Evolutionary conservation across 2,329 filamentous ascomycete genomes (phyloP), one percentile per base, ranked within the genome.

Genomic region (Sporothrix schenckii): DNA sequence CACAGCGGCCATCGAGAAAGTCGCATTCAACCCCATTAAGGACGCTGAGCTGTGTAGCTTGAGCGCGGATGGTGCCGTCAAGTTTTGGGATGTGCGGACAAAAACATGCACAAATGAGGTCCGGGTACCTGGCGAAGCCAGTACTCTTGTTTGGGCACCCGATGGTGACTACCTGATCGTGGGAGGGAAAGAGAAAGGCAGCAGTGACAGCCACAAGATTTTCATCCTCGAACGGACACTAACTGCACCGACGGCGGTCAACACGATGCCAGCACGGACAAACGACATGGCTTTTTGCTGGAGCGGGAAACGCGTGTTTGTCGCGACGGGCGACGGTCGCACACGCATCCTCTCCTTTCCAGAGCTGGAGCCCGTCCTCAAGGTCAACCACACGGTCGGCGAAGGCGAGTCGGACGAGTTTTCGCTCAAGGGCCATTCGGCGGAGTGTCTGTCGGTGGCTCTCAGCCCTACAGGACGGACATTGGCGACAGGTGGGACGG

Each of bases 31-130:
- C 76, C 92, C 92, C 0, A 85, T 86, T 71, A 91, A 89, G 77
- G 92, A 94, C 77, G 88, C 90, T 4, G 90, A 94, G 80, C 83
- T 94, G 10, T 92, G 90, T 74, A 93, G 89, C 77, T 86, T 92
- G 68, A 91, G 90, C 74, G 86, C 83, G 58, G 92, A 94, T 77
- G 92, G 92, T 1, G 86, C 89, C 44, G 88, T 92, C 72, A 88
- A 91, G 77, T 88, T 94, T 75, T 94, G 92, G 92, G 92, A 94
- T 76, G 91, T 93, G 14, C 84, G 91, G 75, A 90, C 86, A 71
- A 92, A 91, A 77, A 85, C 86, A 1, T 89, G 89, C 75, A 85
- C 90, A 73, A 91, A 91, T 68, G 89, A 92, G 77, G 84, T 92
- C 52, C 89, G 87, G 74, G 86, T 85, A 4, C 82, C 89, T 60